Evolutionary conservation across 164 flowering plant genomes (phyloP).

Genomic region (Kalanchoe fedtschenkoi): DNA sequence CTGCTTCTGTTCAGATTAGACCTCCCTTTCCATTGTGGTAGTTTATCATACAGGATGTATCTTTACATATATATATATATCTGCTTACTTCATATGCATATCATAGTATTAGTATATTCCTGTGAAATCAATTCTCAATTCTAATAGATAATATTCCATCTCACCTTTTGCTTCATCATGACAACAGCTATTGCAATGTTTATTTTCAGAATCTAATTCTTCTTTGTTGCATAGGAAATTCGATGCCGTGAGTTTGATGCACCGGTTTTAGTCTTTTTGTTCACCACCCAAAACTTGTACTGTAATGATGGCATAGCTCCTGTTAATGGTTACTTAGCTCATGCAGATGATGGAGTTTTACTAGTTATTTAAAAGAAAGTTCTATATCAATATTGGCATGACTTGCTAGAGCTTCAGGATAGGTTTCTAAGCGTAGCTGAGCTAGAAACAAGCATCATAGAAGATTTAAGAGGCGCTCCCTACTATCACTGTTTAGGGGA

Average conservation of each 20-base stretch:
- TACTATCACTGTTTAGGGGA: background rate
- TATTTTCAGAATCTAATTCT: constrained; percentile 2
- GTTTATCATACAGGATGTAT: background rate
- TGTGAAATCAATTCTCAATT: background rate
- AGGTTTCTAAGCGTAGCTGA: background rate
- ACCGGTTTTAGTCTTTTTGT: background rate
- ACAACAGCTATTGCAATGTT: background rate
- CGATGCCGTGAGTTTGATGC: background rate
- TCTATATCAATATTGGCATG: background rate
- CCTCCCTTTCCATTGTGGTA: background rate
- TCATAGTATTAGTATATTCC: background rate
- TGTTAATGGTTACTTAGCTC: background rate
- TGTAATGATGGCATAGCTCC: background rate
- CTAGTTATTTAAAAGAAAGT: too few species aligned
- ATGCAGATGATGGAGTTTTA: too few species aligned
- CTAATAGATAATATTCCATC: background rate
- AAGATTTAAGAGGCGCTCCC: background rate
- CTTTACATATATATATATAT: background rate
- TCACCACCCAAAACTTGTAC: background rate
- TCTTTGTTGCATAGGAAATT: background rate
- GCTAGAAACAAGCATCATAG: background rate
- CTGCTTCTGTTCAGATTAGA: background rate
- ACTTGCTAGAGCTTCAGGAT: background rate
- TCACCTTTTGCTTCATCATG: background rate
- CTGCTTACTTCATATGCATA: background rate